Base-by-base conservation (phyloP, 495 filamentous ascomycete genomes). In the Jackrogersella multiformis region DNA sequence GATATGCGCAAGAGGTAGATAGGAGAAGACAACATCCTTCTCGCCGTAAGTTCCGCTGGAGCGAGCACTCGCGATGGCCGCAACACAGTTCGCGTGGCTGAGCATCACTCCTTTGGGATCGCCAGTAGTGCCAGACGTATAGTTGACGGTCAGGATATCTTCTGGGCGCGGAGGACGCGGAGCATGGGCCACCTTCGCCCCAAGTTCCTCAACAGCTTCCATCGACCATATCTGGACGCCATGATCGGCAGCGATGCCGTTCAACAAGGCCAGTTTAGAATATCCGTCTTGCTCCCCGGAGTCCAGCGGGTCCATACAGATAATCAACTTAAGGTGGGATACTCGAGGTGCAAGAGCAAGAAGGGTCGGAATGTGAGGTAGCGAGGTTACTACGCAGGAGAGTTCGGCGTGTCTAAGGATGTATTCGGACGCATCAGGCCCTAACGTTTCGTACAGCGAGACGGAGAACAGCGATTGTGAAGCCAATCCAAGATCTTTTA, bases 61-160 rank as follows among this genome's bases (percentile, higher is more conserved):
- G 28, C 90, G 79, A 39, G 84, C 84, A 32, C 80, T 78, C 4
- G 88, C 82, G 38, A 90, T 82, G 18, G 88, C 92, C 1, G 92
- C 87, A 4, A 96, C 86, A 24, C 93, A 92, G 73, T 89, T 92
- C 66, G 81, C 79, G 72, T 99, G 96, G 3, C 90, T 93, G 64
- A 98, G 78, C 32, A 94, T 82, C 5, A 98, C 95, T 58, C 95
- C 95, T 80, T 99, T 99, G 4, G 95, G 95, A 64, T 91, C 85
- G 5, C 95, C 96, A 0, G 95, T 99, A 8, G 95, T 99, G 15
- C 95, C 95, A 10, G 92, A 96, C 8, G 95, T 99, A 80, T 99
- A 99, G 80, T 98, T 99, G 79, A 99, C 93, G 30, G 95, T 98
- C 57, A 96, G 83, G 70, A 90, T 84, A 72, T 97, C 93, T 2